Base-by-base conservation (phyloP, 306 rosid genomes). In the Potentilla sterilis region DNA sequence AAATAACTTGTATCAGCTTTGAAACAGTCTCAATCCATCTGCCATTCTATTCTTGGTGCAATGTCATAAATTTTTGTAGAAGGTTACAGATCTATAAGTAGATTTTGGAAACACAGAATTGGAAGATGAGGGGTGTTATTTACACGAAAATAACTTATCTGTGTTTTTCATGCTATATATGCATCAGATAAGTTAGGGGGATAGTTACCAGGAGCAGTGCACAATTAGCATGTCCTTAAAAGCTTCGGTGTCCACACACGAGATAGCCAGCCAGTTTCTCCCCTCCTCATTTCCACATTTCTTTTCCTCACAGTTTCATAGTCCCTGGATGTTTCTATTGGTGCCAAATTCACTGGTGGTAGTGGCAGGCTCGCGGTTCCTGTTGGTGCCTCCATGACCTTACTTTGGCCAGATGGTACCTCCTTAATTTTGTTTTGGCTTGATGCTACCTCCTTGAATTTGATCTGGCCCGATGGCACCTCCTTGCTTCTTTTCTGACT, bases 171-270 rank as follows among this genome's bases (percentile, higher is more conserved):
- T 41, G 64, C 44, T 38, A 77, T 54, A 80, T 79, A 78, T 43
- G 74, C 84, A 72, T 32, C 55, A 46, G 40, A 55, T 54, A 72
- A 41, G 46, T 32, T 41, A 0, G 42, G 69, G 14, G 41, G n/a
- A 2, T 51, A 22, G 22, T 67, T 48, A 63, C 51, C 38, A 69
- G 72, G 67, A 61, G 78, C 74, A 32, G n/a, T 65, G 52, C 47
- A 38, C 34, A 22, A 85, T 88, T 88, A 87, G 75, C 91, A 72
- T 47, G 87, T 70, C 76, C 83, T 89, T 34, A 88, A 44, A 78
- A 87, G 83, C 84, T 95, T 95, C 40, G 97, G 86, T 19, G 81
- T 79, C 85, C 87, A 85, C 76, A 81, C 21, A 14, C 90, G 74
- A 77, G 62, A 81, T 69, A 86, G 86, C 97, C 97, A 88, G 73